Evolutionary conservation across 2,329 filamentous ascomycete species (phyloP), one percentile per base, ranked within the genome.

Genomic region (Aaosphaeria arxii): DNA sequence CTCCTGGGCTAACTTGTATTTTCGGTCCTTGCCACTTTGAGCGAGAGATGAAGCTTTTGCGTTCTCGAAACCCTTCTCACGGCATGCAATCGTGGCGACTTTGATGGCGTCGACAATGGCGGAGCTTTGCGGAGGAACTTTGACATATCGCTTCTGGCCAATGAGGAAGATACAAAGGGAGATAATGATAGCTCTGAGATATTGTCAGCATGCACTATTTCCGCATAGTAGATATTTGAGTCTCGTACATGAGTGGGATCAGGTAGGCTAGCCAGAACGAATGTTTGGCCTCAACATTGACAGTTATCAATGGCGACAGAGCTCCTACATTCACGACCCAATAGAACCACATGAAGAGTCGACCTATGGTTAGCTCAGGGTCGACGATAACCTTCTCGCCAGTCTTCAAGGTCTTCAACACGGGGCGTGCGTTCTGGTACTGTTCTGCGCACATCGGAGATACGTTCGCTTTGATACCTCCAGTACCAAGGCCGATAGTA

Each of bases 1-100:
- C 17, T 24, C 17, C 3, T 24, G 17, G 17, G 17, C 17, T 24
- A 24, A 24, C 17, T 24, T 24, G 17, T 24, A 24, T 24, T 24
- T 24, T 24, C 17, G 17, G 17, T 24, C 17, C 17, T 24, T 24
- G 17, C 17, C 17, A 24, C 3, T 24, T 24, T 24, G 17, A 24
- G 17, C 17, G 17, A 24, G 17, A 24, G 17, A 24, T 24, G 17
- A 24, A 24, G 17, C 17, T 24, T 24, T 24, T 51, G 83, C 81
- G 56, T 91, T 88, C 52, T 91, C 87, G 58, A 89, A 91, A 0
- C 82, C 88, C 84, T 89, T 89, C 87, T 84, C 66, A 80, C 77
- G 0, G 79, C 83, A 42, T 83, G 75, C 17, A 24, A 7, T 71
- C 58, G 59, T 84, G 80, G 17, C 17, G 17, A 24, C 17, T 24